A percentile compares a stretch with the other conserved stretches of the same genome.
Conservation (phyloP, 1,139 yeast species). For the Meyerozyma athensensis region DNA sequence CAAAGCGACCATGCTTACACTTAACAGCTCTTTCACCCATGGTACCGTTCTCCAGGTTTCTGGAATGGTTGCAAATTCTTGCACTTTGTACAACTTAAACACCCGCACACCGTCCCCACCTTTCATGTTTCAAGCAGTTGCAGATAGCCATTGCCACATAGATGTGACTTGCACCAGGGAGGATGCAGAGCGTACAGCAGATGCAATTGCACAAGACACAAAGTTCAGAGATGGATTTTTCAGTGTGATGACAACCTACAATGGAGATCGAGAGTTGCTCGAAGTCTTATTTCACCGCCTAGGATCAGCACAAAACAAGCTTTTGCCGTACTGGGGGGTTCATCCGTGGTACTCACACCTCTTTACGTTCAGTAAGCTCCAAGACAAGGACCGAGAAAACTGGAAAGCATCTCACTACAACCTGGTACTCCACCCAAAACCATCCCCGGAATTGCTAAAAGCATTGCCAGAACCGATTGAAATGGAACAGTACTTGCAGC, state of each 20-base stretch:
- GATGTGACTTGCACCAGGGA: conserved; percentile 8
- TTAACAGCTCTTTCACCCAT: too few species aligned
- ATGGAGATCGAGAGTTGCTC: conserved; percentile 40
- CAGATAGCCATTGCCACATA: conserved; percentile 17
- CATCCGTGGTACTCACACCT: conserved; percentile 91
- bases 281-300: conserved; percentile 24
- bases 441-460: conserved; percentile 37
- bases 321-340: conserved; percentile 69
- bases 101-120: background rate
- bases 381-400: conserved; percentile 14
- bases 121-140: background rate
- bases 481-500: conserved; percentile 33
- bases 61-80: background rate
- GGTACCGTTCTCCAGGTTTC: too few species aligned
- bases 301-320: conserved; percentile 13
- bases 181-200: conserved; percentile 7
- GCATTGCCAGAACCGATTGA: conserved; percentile 59
- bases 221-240: conserved; percentile 9
- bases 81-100: background rate
- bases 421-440: conserved; percentile 42
- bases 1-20: too few species aligned
- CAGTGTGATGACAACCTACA: conserved; percentile 57
- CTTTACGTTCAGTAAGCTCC: conserved; percentile 28
- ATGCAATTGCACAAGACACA: conserved; percentile 5
- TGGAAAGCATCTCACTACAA: conserved; percentile 51